Evolutionary conservation across 192 early-diverging fungal genomes (phyloP).

Genomic region (Phlyctochytrium arcticum): DNA sequence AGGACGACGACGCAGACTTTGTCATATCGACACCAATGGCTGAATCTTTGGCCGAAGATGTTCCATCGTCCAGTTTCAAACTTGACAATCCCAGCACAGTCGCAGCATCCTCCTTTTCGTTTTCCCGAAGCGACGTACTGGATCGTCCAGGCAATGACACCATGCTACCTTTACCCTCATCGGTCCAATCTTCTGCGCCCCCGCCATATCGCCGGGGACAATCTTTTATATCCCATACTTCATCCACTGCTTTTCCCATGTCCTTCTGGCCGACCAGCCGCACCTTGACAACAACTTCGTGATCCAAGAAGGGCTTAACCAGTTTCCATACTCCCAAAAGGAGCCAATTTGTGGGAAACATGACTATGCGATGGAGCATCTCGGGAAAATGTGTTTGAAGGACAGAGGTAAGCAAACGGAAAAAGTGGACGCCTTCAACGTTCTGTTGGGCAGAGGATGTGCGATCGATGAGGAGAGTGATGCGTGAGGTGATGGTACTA

Average conservation of each 20-base stretch:
- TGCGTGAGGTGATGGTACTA: constrained; percentile 10
- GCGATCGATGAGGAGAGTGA: constrained; percentile 15
- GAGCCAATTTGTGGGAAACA: constrained; percentile 29
- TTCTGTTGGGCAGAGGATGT: neutral
- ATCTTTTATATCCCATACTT: neutral
- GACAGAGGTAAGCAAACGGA: constrained; percentile 14
- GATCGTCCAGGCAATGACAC: too few relatives aligned
- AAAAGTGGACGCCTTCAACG: constrained; percentile 19
- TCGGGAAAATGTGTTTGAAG: constrained; percentile 24
- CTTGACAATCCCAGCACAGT: too few relatives aligned
- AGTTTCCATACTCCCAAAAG: constrained; percentile 24
- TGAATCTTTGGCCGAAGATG: too few relatives aligned
- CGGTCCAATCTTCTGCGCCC: constrained; percentile 11
- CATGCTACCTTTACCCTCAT: too few relatives aligned
- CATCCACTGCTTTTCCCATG: neutral
- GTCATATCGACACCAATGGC: too few relatives aligned
- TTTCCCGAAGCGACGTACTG: too few relatives aligned
- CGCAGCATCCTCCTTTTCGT: too few relatives aligned
- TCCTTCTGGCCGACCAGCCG: constrained; percentile 17
- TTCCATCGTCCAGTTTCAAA: too few relatives aligned
- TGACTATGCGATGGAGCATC: constrained; percentile 22
- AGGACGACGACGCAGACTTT: too few relatives aligned
- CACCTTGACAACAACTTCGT: constrained; percentile 11
- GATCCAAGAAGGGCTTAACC: constrained; percentile 26
- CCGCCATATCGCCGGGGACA: constrained; percentile 21